Base-by-base conservation (phyloP, 768 basidiomycete species). In the Grammothele lineata region DNA sequence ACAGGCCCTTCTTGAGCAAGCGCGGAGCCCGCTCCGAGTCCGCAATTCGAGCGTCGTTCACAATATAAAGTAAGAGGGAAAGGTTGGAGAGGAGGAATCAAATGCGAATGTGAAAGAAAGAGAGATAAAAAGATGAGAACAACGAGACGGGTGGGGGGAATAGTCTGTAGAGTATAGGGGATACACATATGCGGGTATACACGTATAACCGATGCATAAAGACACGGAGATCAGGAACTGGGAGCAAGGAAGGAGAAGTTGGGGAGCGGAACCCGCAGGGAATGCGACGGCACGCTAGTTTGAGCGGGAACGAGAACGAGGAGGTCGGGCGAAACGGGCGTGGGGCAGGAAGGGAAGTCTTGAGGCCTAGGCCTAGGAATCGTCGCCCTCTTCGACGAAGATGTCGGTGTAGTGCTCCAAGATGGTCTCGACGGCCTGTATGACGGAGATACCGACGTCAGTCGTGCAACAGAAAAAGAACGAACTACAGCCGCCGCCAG, bases 371-470 rank as follows among this genome's bases (percentile, higher is more conserved):
- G 33, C 35, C 52, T 53, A 64, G 50, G 58, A 40, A 36, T 55
- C 57, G 41, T 87, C 87, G 53, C 74, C 68, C 63, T 92, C 94
- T 57, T 95, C 94, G 54, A 97, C 87, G 67, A 98, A 98, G 60
- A 98, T 98, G 71, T 96, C 94, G 47, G 79, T 81, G 67, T 92
- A 98, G 62, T 94, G 92, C 59, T 85, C 83, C 56, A 98, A 72
- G 59, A 98, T 95, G 5, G 92, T 97, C 67, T 97, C 94, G 55
- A 98, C 81, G 24, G 92, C 93, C 91, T 95, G 58, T 38, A 34
- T 34, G 22, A 14, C 27, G n/a, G n/a, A n/a, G n/a, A n/a, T n/a
- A n/a, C n/a, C n/a, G n/a, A n/a, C n/a, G n/a, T n/a, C n/a, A n/a
- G n/a, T n/a, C n/a, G n/a, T n/a, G n/a, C n/a, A n/a, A n/a, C n/a